Evolutionary conservation across 129 eudicot genomes (phyloP).

Genomic region (Artemisia annua): DNA sequence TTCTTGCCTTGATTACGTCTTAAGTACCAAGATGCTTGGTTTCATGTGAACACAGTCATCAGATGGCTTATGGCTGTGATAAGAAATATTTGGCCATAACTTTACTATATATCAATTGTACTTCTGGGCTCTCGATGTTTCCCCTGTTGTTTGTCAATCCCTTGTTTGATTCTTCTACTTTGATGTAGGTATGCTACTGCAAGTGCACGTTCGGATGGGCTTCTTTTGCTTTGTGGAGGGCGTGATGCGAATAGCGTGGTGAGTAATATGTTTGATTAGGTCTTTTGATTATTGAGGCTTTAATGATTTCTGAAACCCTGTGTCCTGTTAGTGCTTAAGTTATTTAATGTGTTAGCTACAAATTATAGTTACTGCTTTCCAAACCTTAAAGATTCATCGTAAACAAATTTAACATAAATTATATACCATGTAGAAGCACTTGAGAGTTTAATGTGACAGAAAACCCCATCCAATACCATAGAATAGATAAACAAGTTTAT

Average conservation of each 20-base stretch:
- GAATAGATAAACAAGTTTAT: background rate
- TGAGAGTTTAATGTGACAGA: background rate
- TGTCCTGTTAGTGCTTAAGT: background rate
- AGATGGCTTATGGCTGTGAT: background rate
- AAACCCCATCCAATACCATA: background rate
- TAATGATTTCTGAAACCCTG: background rate
- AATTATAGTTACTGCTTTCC: slow-evolving; percentile 1
- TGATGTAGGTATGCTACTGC: slow-evolving; percentile 96
- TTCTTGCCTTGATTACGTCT: background rate
- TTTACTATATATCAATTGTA: background rate
- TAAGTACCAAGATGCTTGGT: slow-evolving; percentile 13
- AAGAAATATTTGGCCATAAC: background rate
- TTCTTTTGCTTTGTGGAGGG: slow-evolving; percentile 99
- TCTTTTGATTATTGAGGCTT: background rate
- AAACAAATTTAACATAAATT: background rate
- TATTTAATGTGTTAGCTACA: slow-evolving; percentile 8
- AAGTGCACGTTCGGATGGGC: slow-evolving; percentile 99
- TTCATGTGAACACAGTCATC: slow-evolving; percentile 3
- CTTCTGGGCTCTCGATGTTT: slow-evolving; percentile 4
- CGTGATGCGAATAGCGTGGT: slow-evolving; percentile 99
- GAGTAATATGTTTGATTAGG: slow-evolving; percentile 31
- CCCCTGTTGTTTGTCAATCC: background rate
- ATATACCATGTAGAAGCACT: background rate
- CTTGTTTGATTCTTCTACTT: slow-evolving; percentile 15
- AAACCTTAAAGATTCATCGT: background rate